Base-by-base conservation (phyloP, 176 grass and related monocot species). In the Triticum timopheevii region DNA sequence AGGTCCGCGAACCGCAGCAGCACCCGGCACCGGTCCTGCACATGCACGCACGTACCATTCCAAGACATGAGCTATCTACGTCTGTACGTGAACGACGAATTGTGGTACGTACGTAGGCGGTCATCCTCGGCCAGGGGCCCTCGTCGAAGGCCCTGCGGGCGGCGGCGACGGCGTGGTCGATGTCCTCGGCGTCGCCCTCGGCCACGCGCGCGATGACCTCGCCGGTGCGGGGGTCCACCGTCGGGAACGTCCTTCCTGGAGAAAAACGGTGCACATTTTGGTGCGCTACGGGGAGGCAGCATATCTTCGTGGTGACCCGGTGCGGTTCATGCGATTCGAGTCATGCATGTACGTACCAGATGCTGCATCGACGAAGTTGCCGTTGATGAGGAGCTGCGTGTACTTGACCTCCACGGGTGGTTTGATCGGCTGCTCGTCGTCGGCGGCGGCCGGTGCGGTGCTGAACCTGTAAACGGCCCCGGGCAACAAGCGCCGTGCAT, bases 111-210 rank as follows among this genome's bases (percentile, higher is more conserved):
- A 98, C 96, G 84, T 98, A 96, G 33, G 94, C 93, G 25, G 95
- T 88, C 93, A 97, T 93, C 80, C 76, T 82, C 27, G 93, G 93
- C 95, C 93, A 97, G 1, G 95, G 95, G 11, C 95, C 95, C 87
- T 93, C 93, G 88, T 97, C 93, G 80, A 95, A 95, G 4, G 93
- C 95, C 67, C 87, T 72, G 80, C 95, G 95, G 42, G 95, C 93
- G 8, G 95, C 95, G 23, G 52, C 72, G 16, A 93, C 91, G 5
- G 95, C 93, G 65, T 80, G 80, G 61, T 95, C 19, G 67, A 95
- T 25, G 61, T 98, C 93, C 61, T 88, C 95, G 0, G 35, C 45
- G 73, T 95, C 93, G 39, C 91, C 95, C 77, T 98, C 95, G 76
- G 95, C 76, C 28, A 95, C 87, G 34, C 74, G 91, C 0, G 95